Evolutionary conservation across 2,329 filamentous ascomycete genomes (phyloP).

Genomic region (Keithomyces neogunnii): DNA sequence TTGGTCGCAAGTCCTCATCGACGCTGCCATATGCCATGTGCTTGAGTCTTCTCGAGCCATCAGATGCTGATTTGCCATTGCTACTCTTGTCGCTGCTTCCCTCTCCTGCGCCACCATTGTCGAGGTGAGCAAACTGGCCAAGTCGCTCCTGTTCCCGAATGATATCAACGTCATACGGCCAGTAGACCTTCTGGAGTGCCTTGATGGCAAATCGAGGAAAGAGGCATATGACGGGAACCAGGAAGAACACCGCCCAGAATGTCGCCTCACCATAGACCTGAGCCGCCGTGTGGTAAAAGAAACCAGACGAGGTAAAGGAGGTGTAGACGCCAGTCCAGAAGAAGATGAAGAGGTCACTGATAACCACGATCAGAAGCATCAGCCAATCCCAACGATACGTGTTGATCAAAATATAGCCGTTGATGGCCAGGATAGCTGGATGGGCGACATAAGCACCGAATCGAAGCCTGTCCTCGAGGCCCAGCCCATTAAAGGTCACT

Average conservation of each 20-base stretch:
- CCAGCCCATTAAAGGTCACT: conserved; percentile 62
- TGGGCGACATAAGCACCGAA: conserved; percentile 84
- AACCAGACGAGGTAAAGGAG: conserved; percentile 35
- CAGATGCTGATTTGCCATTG: conserved; percentile 41
- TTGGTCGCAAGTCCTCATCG: conserved; percentile 82
- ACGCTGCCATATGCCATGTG: conserved; percentile 54
- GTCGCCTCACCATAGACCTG: conserved; percentile 73
- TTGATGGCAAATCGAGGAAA: conserved; percentile 85
- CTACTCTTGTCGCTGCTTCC: conserved; percentile 28
- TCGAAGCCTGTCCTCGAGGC: conserved; percentile 69
- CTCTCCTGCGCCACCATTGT: conserved; percentile 24
- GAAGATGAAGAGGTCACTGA: conserved; percentile 84
- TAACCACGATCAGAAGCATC: conserved; percentile 69
- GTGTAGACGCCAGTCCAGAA: conserved; percentile 92
- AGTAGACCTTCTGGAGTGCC: conserved; percentile 85
- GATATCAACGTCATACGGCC: conserved; percentile 88
- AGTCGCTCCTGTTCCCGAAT: conserved; percentile 82
- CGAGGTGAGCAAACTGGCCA: conserved; percentile 72
- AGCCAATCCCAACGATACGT: conserved; percentile 98
- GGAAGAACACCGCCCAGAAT: conserved; percentile 79
- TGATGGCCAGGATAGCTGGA: conserved; percentile 79
- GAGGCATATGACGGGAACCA: conserved; percentile 74
- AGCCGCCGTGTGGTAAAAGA: conserved; percentile 66
- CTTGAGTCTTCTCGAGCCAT: conserved; percentile 47
- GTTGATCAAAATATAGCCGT: conserved; percentile 90